phyloP scores from a whole-genome alignment of 129 eudicot genomes.

The sunflower (Helianthus annuus) region DNA sequence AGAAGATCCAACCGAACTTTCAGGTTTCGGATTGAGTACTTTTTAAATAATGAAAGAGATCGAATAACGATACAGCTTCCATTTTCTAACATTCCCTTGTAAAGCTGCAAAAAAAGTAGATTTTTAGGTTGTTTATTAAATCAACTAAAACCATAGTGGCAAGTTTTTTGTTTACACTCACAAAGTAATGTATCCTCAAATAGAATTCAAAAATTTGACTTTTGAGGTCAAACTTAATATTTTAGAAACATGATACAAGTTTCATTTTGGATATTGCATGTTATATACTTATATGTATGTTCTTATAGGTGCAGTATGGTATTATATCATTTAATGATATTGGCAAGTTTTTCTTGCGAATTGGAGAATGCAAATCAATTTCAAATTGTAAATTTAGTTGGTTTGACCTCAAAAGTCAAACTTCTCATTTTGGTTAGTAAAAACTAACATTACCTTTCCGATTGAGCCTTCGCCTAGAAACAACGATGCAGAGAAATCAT shows the following conservation, averaged over 20 bases:
- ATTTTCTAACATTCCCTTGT: conserved; percentile 77
- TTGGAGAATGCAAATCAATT: conserved; percentile 12
- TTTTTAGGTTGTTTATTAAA: no score
- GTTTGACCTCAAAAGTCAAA: conserved; percentile 29
- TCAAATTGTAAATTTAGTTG: conserved; percentile 11
- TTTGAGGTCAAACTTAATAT: conserved; percentile 22
- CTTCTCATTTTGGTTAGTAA: conserved; percentile 8
- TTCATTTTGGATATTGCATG: conserved; percentile 4
- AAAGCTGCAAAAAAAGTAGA: conserved; percentile 48
- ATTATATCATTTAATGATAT: no score
- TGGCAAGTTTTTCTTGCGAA: neutral
- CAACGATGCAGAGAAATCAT: conserved; percentile 53
- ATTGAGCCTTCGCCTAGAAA: conserved; percentile 72
- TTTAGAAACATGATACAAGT: conserved; percentile 4
- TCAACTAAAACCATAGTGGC: no score
- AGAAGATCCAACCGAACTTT: conserved; percentile 76
- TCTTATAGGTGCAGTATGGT: neutral
- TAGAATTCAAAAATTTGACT: conserved; percentile 4
- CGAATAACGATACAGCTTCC: conserved; percentile 61
- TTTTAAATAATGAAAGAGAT: conserved; percentile 53
- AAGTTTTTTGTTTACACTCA: neutral
- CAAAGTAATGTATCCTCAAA: neutral
- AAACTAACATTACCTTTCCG: conserved; percentile 64
- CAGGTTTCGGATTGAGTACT: conserved; percentile 64
- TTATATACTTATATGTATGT: neutral